Conservation (phyloP, 2,329 filamentous ascomycete species). For the Alternaria brassicicola region DNA sequence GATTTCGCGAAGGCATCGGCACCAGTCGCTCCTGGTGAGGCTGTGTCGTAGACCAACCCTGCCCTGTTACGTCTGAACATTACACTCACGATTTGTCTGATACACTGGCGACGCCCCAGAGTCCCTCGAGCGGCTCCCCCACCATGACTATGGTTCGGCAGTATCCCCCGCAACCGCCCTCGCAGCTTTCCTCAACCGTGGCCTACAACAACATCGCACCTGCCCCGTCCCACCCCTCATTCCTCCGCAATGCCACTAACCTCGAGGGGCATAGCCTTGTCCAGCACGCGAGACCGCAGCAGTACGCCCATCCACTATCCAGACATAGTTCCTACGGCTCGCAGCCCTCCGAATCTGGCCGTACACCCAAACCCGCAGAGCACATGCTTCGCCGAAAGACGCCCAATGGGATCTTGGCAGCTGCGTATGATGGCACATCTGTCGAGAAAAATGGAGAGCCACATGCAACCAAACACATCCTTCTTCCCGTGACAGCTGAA, state of each 20-base stretch:
- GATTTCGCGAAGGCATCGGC: constrained; percentile 53
- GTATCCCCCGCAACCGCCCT: constrained; percentile 43
- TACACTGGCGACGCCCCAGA: constrained; percentile 3
- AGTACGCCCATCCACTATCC: constrained; percentile 50
- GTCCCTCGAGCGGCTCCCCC: constrained; percentile 17
- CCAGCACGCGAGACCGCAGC: constrained; percentile 39
- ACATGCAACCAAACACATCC: constrained; percentile 81
- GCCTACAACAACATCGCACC: constrained; percentile 34
- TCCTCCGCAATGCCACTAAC: constrained; percentile 34
- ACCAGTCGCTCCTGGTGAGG: constrained; percentile 49
- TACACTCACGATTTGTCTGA: background rate
- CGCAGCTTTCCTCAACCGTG: constrained; percentile 35
- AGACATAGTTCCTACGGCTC: constrained; percentile 46
- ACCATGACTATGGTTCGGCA: constrained; percentile 50
- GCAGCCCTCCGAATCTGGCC: constrained; percentile 33
- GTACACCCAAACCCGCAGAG: constrained; percentile 58
- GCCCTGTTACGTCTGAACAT: background rate
- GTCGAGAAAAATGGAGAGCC: constrained; percentile 74
- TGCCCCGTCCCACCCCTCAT: constrained; percentile 31
- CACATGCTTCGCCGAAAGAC: constrained; percentile 90
- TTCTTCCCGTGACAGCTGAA: constrained; percentile 67
- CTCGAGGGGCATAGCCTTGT: constrained; percentile 31
- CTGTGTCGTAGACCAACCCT: constrained; percentile 22
- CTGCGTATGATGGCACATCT: constrained; percentile 86
- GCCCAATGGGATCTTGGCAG: constrained; percentile 89